phyloP scores from a whole-genome alignment of 2,329 filamentous ascomycete species.

The Pseudonectria buxi region DNA sequence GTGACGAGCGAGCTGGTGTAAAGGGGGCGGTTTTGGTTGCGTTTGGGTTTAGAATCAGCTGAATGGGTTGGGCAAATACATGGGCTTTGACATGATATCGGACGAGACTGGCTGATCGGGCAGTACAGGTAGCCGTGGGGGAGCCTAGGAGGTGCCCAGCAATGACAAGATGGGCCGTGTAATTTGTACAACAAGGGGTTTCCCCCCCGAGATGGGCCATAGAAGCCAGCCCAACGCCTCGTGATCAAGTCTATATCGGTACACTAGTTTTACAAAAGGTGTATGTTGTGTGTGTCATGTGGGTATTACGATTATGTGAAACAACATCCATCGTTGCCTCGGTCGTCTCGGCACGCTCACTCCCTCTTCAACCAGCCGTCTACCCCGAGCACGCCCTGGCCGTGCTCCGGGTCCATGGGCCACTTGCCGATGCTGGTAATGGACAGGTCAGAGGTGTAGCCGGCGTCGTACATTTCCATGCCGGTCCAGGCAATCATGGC shows the following conservation, averaged over 20 bases:
- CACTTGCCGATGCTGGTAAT: conserved; percentile 61
- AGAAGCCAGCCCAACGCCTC: conserved; percentile 1
- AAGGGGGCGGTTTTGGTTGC: conserved; percentile 1
- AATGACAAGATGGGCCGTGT: conserved; percentile 14
- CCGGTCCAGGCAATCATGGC: conserved; percentile 97
- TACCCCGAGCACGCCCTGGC: conserved; percentile 56
- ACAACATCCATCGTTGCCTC: conserved; percentile 3
- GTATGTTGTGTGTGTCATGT: neutral
- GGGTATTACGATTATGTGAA: conserved; percentile 7
- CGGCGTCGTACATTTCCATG: conserved; percentile 82
- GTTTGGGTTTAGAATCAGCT: conserved; percentile 3
- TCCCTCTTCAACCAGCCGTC: conserved; percentile 36
- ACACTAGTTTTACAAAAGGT: neutral
- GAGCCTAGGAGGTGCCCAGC: conserved; percentile 1
- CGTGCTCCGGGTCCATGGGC: conserved; percentile 61
- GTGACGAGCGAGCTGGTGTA: conserved; percentile 73
- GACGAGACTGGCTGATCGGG: conserved; percentile 6
- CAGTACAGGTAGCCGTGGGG: conserved; percentile 4
- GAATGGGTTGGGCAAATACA: conserved; percentile 2
- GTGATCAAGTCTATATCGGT: conserved; percentile 1
- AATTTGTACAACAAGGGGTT: conserved; percentile 24
- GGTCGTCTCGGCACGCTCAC: neutral
- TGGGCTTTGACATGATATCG: neutral
- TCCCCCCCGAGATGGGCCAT: conserved; percentile 18
- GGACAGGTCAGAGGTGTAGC: conserved; percentile 58